Conservation (phyloP, 495 filamentous ascomycete species). For the Acidomyces sp. region DNA sequence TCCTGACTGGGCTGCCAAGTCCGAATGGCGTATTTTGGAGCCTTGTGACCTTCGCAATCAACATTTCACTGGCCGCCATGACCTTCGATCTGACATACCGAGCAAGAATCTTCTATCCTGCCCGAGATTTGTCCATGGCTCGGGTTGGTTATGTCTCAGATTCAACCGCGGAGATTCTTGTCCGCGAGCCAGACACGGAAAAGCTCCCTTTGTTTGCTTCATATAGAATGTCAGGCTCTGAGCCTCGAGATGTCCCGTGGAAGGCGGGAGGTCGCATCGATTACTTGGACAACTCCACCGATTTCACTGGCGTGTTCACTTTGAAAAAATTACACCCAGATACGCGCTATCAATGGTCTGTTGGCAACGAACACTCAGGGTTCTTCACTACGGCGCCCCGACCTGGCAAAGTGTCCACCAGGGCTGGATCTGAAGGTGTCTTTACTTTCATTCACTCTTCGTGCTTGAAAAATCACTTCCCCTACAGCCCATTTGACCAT, state of each 20-base stretch:
- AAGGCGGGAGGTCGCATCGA: slow-evolving; percentile 49
- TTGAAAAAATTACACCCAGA: slow-evolving; percentile 43
- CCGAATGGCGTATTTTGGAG: slow-evolving; percentile 49
- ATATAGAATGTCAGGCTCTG: slow-evolving; percentile 39
- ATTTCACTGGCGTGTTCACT: slow-evolving; percentile 59
- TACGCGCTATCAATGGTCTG: slow-evolving; percentile 64
- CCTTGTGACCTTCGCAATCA: slow-evolving; percentile 54
- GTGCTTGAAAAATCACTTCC: slow-evolving; percentile 81
- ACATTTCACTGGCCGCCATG: slow-evolving; percentile 49
- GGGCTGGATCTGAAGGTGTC: slow-evolving; percentile 31
- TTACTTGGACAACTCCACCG: slow-evolving; percentile 58
- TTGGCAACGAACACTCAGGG: slow-evolving; percentile 73
- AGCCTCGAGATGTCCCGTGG: slow-evolving; percentile 45
- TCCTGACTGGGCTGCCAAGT: slow-evolving; percentile 66
- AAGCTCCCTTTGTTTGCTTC: slow-evolving; percentile 62
- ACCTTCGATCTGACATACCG: slow-evolving; percentile 63
- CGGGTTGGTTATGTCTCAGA: slow-evolving; percentile 77
- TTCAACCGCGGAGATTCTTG: slow-evolving; percentile 62
- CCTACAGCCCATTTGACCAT: slow-evolving; percentile 71
- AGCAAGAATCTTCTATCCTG: slow-evolving; percentile 51
- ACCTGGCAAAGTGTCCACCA: slow-evolving; percentile 38
- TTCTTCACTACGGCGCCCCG: slow-evolving; percentile 61
- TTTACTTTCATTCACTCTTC: slow-evolving; percentile 85
- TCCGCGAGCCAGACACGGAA: slow-evolving; percentile 66
- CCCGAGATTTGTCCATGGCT: slow-evolving; percentile 65